Percentiles rank a stretch among this genome's conserved stretches.
Conservation (phyloP, 768 basidiomycete genomes). For the Pholiota molesta region DNA sequence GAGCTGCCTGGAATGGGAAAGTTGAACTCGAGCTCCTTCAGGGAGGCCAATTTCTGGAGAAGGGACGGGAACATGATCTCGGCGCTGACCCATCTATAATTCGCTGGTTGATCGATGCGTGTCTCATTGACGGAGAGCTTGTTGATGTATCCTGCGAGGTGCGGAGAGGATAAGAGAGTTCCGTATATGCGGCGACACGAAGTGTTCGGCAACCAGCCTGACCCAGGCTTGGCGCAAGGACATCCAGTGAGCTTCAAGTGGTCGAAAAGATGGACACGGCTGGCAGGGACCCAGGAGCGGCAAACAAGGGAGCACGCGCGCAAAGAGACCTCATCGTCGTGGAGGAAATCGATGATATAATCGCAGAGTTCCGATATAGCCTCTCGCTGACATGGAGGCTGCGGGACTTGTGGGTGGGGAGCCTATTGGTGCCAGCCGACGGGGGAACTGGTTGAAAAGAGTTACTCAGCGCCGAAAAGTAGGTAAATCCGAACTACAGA, state of each 20-base stretch:
- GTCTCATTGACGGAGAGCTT: constrained; percentile 21
- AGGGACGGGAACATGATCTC: constrained; percentile 26
- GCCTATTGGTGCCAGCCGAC: neutral
- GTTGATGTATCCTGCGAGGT: constrained; percentile 25
- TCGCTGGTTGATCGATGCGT: constrained; percentile 16
- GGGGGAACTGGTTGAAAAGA: neutral
- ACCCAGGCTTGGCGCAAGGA: constrained; percentile 7
- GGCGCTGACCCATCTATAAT: constrained; percentile 24
- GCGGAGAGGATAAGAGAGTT: constrained; percentile 22
- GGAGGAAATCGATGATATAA: constrained; percentile 32
- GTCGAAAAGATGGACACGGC: constrained; percentile 28
- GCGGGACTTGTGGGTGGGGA: neutral
- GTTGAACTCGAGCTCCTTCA: constrained; percentile 23
- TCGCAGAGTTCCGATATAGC: constrained; percentile 27
- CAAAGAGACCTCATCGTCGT: constrained; percentile 25
- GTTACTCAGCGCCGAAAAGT: constrained; percentile 2
- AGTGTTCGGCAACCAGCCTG: constrained; percentile 21
- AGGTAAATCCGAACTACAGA: neutral
- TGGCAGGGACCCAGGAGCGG: constrained; percentile 27
- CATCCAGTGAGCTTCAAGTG: constrained; percentile 22
- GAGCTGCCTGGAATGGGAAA: constrained; percentile 20
- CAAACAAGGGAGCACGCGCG: constrained; percentile 28
- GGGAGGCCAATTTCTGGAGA: constrained; percentile 19
- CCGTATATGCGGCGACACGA: constrained; percentile 23
- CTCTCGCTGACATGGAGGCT: constrained; percentile 14